Percentiles rank a stretch among this genome's conserved stretches.
Conservation (phyloP, 23 red algal genomes). For the Gracilaria caudata region DNA sequence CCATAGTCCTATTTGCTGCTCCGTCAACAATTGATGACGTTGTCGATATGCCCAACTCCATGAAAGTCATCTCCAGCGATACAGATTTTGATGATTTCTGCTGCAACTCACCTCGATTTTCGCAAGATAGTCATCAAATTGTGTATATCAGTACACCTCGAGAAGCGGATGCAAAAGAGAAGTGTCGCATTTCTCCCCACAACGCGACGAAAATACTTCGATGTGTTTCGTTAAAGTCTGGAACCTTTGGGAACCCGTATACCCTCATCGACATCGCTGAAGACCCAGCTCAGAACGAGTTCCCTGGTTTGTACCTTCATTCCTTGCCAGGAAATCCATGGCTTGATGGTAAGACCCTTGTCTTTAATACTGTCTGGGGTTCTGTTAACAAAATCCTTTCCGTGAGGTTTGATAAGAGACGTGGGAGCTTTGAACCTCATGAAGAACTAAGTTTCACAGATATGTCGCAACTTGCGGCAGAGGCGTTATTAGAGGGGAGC, state of each 20-base stretch:
- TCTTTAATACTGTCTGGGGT: slow-evolving; percentile 66
- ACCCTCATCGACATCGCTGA: slow-evolving; percentile 30
- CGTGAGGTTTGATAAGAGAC: slow-evolving; percentile 20
- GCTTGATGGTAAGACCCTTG: slow-evolving; percentile 48
- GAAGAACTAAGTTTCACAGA: slow-evolving; percentile 15
- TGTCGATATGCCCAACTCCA: not conserved
- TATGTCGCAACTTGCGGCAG: not conserved
- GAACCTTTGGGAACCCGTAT: slow-evolving; percentile 16
- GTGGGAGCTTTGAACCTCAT: slow-evolving; percentile 10
- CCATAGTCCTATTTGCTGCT: slow-evolving; percentile 47
- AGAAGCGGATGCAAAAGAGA: slow-evolving; percentile 1
- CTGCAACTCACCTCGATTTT: slow-evolving; percentile 75
- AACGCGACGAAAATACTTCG: slow-evolving; percentile 71
- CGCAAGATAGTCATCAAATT: slow-evolving; percentile 31
- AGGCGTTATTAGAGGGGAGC: not conserved
- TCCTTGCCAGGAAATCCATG: slow-evolving; percentile 69
- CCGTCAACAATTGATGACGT: slow-evolving; percentile 24
- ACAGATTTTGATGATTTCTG: slow-evolving; percentile 63
- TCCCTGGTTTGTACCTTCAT: slow-evolving; percentile 82
- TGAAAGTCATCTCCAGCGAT: slow-evolving; percentile 29
- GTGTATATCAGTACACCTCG: slow-evolving; percentile 47
- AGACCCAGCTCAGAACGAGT: slow-evolving; percentile 13
- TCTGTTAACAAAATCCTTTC: slow-evolving; percentile 55
- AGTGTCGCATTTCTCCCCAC: slow-evolving; percentile 49
- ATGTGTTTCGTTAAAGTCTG: slow-evolving; percentile 10